These are phyloP conservation scores for Aphanomyces euteiches DNA, from an alignment of 352 stramenopile genomes.

Conservation along the genomic window DNA sequence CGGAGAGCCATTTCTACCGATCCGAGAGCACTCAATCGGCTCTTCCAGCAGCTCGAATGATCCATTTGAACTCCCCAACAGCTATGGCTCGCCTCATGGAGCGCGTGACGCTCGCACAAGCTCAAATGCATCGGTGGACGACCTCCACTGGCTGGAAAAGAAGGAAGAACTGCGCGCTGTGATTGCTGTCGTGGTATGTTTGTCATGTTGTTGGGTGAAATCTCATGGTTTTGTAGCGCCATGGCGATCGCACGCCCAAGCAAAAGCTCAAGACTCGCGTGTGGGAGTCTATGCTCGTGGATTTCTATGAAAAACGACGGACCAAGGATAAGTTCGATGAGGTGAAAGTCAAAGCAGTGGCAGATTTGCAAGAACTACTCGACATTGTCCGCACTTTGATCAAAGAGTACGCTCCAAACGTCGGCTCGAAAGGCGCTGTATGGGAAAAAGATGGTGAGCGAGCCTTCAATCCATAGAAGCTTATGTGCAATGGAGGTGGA, in stretches of 20 bases:
- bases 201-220: not conserved
- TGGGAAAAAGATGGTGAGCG: constrained; percentile 57
- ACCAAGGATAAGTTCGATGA: constrained; percentile 74
- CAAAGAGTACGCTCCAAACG: constrained; percentile 69
- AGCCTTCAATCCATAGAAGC: no score
- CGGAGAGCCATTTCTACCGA: not conserved
- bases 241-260: constrained; percentile 99
- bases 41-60: constrained; percentile 17
- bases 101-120: constrained; percentile 9
- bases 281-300: constrained; percentile 79
- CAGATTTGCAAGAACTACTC: constrained; percentile 74
- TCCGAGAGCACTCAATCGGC: not conserved
- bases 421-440: constrained; percentile 78
- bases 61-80: constrained; percentile 10
- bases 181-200: constrained; percentile 91
- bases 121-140: constrained; percentile 17
- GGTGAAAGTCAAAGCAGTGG: constrained; percentile 80
- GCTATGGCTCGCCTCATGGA: constrained; percentile 13
- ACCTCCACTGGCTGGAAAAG: constrained; percentile 41
- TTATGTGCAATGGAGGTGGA: constrained; percentile 38
- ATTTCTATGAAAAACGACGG: constrained; percentile 69
- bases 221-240: constrained; percentile 44
- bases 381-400: constrained; percentile 76
- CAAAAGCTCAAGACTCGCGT: constrained; percentile 97
- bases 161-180: constrained; percentile 98